A percentile compares a stretch with the other conserved stretches of the same genome.
phyloP scores from a whole-genome alignment of 495 filamentous ascomycete species.

The Hypoxylon lienhwacheense region DNA sequence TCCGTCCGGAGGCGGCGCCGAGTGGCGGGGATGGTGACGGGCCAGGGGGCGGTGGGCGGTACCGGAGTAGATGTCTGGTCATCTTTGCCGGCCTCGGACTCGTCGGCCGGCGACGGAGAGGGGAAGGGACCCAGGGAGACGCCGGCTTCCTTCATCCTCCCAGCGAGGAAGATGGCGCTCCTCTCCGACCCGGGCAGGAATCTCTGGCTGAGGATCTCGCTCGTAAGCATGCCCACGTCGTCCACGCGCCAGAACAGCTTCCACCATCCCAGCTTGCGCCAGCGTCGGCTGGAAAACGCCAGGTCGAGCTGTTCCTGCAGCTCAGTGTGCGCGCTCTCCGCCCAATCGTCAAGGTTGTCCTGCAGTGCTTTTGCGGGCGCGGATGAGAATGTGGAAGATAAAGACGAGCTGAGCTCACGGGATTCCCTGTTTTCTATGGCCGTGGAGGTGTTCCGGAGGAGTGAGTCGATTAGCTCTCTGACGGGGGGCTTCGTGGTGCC shows the following conservation, averaged over 20 bases:
- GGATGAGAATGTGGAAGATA: slow-evolving; percentile 43
- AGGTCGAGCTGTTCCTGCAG: slow-evolving; percentile 73
- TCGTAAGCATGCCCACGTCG: slow-evolving; percentile 79
- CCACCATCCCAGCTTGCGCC: slow-evolving; percentile 86
- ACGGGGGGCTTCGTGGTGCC: slow-evolving; percentile 61
- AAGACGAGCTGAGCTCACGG: slow-evolving; percentile 35
- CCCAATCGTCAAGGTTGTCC: slow-evolving; percentile 66
- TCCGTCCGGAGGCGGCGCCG: slow-evolving; percentile 61
- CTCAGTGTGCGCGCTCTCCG: slow-evolving; percentile 78
- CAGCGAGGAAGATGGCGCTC: slow-evolving; percentile 75
- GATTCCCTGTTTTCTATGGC: slow-evolving; percentile 56
- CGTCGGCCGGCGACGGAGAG: slow-evolving; percentile 7
- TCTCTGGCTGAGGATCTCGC: slow-evolving; percentile 70
- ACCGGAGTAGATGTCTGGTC: slow-evolving; percentile 7
- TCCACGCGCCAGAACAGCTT: slow-evolving; percentile 93
- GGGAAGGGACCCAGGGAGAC: slow-evolving; percentile 47
- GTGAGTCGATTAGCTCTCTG: slow-evolving; percentile 63
- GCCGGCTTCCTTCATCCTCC: slow-evolving; percentile 69
- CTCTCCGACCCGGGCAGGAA: slow-evolving; percentile 78
- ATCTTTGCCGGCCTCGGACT: slow-evolving; percentile 3
- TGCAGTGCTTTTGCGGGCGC: slow-evolving; percentile 55
- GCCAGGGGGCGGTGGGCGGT: slow-evolving; percentile 39
- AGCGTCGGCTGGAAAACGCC: slow-evolving; percentile 68
- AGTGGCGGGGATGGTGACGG: slow-evolving; percentile 57
- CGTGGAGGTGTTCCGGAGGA: slow-evolving; percentile 61